Evolutionary conservation across 2,329 filamentous ascomycete genomes (phyloP).

Genomic region (Aspergillus eucalypticola): DNA sequence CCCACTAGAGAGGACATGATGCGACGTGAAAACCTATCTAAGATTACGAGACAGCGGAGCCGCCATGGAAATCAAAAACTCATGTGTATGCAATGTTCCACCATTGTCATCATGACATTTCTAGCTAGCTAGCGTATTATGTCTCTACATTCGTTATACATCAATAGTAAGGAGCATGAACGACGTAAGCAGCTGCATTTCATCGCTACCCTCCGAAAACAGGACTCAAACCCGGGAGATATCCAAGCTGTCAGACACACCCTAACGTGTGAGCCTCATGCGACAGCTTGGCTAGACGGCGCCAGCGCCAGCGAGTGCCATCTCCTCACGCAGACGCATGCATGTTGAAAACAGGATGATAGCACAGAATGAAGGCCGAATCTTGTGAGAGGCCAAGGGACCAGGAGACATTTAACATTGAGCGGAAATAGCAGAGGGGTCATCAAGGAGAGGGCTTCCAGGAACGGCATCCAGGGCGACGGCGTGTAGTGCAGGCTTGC

Average conservation of each 20-base stretch:
- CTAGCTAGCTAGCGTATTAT: conserved; percentile 5
- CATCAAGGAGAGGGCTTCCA: conserved; percentile 39
- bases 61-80: no score
- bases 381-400: not conserved
- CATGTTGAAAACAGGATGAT: not conserved
- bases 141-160: conserved; percentile 11
- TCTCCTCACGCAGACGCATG: not conserved
- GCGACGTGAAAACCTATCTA: no score
- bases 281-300: conserved; percentile 8
- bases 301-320: conserved; percentile 16
- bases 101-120: not conserved
- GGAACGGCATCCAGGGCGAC: conserved; percentile 75
- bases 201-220: not conserved
- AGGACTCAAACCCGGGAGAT: not conserved
- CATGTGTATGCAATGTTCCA: no score
- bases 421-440: conserved; percentile 19
- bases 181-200: not conserved
- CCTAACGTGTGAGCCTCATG: not conserved
- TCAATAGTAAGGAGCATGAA: not conserved
- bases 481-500: conserved; percentile 81
- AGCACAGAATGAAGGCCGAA: not conserved
- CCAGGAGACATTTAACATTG: not conserved
- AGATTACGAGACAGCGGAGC: no score
- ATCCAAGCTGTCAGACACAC: conserved; percentile 5
- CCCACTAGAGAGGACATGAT: no score